These are phyloP conservation scores for Collybia mongolica DNA, from an alignment of 768 basidiomycete genomes.

Conservation along the genomic window DNA sequence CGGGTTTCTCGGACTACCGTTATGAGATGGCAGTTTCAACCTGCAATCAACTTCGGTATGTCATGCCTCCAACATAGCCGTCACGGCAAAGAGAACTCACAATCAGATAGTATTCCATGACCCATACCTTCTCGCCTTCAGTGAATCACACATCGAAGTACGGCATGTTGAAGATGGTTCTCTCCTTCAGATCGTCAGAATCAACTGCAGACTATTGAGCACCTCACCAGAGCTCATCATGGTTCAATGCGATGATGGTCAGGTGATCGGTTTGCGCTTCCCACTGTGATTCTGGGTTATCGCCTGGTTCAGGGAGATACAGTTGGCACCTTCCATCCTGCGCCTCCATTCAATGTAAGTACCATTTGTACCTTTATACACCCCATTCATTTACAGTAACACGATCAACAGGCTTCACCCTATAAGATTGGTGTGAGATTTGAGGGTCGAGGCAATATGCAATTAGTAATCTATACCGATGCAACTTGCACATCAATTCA, in stretches of 20 bases:
- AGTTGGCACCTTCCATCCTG: too few relatives aligned
- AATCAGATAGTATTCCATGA: constrained; percentile 59
- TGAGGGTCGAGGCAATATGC: too few relatives aligned
- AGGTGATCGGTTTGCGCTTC: constrained; percentile 12
- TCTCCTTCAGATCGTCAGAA: constrained; percentile 70
- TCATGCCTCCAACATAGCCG: not conserved
- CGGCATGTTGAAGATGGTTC: constrained; percentile 68
- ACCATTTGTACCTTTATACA: too few relatives aligned
- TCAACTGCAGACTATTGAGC: constrained; percentile 23
- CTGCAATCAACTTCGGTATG: constrained; percentile 8
- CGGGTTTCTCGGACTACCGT: not conserved
- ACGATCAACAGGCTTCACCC: too few relatives aligned
- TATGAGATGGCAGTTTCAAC: constrained; percentile 8
- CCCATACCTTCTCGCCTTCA: constrained; percentile 79
- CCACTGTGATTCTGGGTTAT: too few relatives aligned
- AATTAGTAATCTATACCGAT: too few relatives aligned
- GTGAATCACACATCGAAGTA: constrained; percentile 74
- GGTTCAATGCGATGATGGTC: constrained; percentile 11
- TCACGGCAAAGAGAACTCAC: not conserved
- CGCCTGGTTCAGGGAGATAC: too few relatives aligned
- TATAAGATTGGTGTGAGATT: too few relatives aligned
- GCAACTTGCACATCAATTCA: too few relatives aligned
- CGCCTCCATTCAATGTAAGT: too few relatives aligned
- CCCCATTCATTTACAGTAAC: too few relatives aligned
- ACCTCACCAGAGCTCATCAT: constrained; percentile 7